Base-by-base conservation (phyloP, 306 rosid genomes). In the Acacia acuminata region DNA sequence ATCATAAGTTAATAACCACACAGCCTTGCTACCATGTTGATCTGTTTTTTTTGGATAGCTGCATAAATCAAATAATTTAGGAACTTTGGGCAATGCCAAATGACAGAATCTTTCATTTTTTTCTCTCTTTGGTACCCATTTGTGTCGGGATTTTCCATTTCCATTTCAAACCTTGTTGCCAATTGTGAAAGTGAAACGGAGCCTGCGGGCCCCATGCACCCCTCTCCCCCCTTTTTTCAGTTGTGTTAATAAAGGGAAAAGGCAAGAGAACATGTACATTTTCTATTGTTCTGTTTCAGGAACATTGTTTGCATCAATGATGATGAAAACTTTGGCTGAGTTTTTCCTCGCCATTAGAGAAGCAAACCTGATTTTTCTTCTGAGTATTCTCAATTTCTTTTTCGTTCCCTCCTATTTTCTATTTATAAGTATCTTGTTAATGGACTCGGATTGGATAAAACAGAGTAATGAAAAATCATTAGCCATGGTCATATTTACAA, bases 41-140 rank as follows among this genome's bases (percentile, higher is more conserved):
- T 70, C 84, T 81, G 12, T 82, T 79, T 71, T 82, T 79, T 71
- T 61, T 82, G 82, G 86, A 88, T 85, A 85, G 88, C 81, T 87
- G 86, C 89, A 83, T 92, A 93, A 89, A 87, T 82, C 79, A 87
- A 88, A 93, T 91, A 92, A 95, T 85, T 83, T 89, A 93, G 98
- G 85, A 61, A 86, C 84, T 67, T 86, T 83, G 84, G 97, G 97
- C 89, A 80, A 84, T 92, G 98, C 93, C 89, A 81, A 87, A 82
- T 82, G 82, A 88, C 92, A 87, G 87, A 92, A 83, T 83, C 84
- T 87, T 88, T 86, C 85, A 87, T 89, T 87, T 72, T 45, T 71
- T 63, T 63, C 27, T 70, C 75, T 70, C 63, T 19, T 38, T 13
- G 75, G 86, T 89, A 86, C 84, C 77, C 73, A 77, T 38, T 38